Evolutionary conservation across 805 yeast genomes (phyloP).

Genomic region (Candida cerambycidarum): DNA sequence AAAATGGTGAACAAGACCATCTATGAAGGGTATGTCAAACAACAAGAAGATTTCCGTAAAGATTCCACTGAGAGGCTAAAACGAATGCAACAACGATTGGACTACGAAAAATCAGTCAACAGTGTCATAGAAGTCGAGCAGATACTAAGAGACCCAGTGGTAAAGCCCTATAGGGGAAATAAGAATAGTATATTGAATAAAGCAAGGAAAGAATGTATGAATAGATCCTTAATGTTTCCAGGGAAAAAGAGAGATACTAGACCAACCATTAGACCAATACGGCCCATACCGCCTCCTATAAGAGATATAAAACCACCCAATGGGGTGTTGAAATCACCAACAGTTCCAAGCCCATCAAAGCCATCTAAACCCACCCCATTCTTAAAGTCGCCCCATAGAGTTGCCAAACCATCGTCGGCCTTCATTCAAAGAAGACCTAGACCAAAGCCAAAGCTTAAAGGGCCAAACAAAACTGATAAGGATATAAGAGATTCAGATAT

Average conservation of each 20-base stretch:
- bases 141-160: slow-evolving; percentile 30
- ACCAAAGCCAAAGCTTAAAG: background rate
- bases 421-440: slow-evolving; percentile 3
- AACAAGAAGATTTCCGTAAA: slow-evolving; percentile 43
- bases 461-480: background rate
- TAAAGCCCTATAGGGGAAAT: slow-evolving; percentile 16
- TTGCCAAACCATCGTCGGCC: slow-evolving; percentile 5
- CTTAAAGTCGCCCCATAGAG: background rate
- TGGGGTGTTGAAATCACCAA: background rate
- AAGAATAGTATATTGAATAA: slow-evolving; percentile 28
- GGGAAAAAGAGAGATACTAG: slow-evolving; percentile 1
- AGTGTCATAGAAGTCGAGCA: slow-evolving; percentile 35
- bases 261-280: slow-evolving; percentile 6
- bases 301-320: background rate
- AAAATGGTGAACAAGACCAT: slow-evolving; percentile 36
- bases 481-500: slow-evolving; percentile 1
- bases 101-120: slow-evolving; percentile 40
- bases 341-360: background rate
- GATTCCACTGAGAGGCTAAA: slow-evolving; percentile 47
- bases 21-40: slow-evolving; percentile 39
- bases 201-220: slow-evolving; percentile 37
- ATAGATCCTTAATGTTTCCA: slow-evolving; percentile 33
- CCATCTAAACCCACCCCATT: background rate
- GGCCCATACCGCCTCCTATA: background rate
- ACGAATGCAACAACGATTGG: slow-evolving; percentile 39